Conservation (phyloP, 2,329 filamentous ascomycete genomes). For the Trichoderma harzianum region DNA sequence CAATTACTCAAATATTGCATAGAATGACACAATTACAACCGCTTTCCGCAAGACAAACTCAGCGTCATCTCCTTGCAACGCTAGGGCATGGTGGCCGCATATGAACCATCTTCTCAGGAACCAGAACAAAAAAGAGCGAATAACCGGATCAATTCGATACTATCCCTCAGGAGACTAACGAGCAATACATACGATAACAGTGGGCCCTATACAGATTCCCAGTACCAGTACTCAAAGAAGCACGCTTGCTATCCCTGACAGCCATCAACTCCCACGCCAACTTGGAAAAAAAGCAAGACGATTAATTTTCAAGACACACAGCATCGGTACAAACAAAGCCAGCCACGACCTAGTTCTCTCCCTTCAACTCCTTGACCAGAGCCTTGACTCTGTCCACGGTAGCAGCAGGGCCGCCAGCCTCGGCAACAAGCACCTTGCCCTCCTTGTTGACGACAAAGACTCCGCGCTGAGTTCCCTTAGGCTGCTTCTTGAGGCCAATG, state of each 20-base stretch:
- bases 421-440: slow-evolving; percentile 73
- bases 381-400: slow-evolving; percentile 75
- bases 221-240: slow-evolving; percentile 15
- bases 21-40: background rate
- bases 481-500: slow-evolving; percentile 84
- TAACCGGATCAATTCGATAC: background rate
- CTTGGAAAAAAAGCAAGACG: background rate
- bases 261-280: slow-evolving; percentile 18
- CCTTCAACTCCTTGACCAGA: slow-evolving; percentile 53
- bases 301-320: background rate
- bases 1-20: background rate
- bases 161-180: slow-evolving; percentile 12
- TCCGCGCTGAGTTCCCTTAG: slow-evolving; percentile 76
- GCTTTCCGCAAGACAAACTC: background rate
- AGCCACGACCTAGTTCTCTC: slow-evolving; percentile 18
- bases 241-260: slow-evolving; percentile 19
- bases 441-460: slow-evolving; percentile 83
- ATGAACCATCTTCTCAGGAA: background rate
- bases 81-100: background rate
- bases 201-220: slow-evolving; percentile 16
- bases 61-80: background rate
- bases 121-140: background rate
- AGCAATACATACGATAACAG: slow-evolving; percentile 12
- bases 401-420: slow-evolving; percentile 71
- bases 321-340: background rate